Conservation (phyloP, 2,329 filamentous ascomycete genomes). For the Calonectria crousiana region DNA sequence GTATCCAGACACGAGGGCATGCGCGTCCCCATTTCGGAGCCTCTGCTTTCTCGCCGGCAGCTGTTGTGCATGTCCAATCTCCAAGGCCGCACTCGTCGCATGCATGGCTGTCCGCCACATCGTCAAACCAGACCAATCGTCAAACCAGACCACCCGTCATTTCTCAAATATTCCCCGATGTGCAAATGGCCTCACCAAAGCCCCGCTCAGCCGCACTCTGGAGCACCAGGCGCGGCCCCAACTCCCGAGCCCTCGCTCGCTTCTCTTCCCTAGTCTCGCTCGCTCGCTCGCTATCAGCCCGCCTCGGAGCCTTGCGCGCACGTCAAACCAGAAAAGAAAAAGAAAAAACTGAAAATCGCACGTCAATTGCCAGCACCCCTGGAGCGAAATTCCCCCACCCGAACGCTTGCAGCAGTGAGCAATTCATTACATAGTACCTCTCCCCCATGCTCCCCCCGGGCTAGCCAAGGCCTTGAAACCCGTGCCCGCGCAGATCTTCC, state of each 20-base stretch:
- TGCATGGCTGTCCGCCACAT: slow-evolving; percentile 20
- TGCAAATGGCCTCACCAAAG: slow-evolving; percentile 23
- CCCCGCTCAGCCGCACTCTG: slow-evolving; percentile 22
- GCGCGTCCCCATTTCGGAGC: background rate
- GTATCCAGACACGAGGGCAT: slow-evolving; percentile 4
- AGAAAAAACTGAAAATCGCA: background rate
- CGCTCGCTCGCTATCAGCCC: background rate
- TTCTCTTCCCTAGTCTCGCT: background rate
- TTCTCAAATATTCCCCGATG: slow-evolving; percentile 1
- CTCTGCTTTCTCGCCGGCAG: background rate
- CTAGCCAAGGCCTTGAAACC: slow-evolving; percentile 42
- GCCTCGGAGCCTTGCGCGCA: background rate
- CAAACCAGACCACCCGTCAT: background rate
- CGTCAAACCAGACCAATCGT: background rate
- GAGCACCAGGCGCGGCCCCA: background rate
- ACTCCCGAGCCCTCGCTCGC: background rate
- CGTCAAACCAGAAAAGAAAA: background rate
- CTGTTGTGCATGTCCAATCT: slow-evolving; percentile 11
- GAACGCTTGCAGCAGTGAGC: background rate
- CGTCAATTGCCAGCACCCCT: background rate
- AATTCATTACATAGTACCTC: slow-evolving; percentile 20
- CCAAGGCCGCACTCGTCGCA: background rate
- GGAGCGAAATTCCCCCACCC: background rate
- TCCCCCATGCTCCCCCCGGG: slow-evolving; percentile 19
- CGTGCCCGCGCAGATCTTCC: slow-evolving; percentile 33